These are phyloP conservation scores for Diddensiella caesifluorescens DNA, from an alignment of 805 yeast species.

Conservation along the genomic window DNA sequence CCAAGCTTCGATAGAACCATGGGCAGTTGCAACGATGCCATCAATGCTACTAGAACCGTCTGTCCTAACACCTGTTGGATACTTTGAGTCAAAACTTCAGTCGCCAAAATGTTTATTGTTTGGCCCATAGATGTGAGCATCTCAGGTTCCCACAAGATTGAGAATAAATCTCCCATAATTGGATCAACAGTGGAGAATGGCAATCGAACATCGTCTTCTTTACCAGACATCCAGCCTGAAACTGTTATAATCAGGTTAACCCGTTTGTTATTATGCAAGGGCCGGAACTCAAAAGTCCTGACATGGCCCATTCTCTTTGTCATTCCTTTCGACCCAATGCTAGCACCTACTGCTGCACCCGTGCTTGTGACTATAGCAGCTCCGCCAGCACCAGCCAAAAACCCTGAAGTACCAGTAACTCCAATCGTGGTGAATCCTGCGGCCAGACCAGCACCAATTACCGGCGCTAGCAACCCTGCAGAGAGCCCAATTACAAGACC, in stretches of 20 bases:
- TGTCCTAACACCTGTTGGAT: constrained; percentile 94
- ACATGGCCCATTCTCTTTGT: constrained; percentile 83
- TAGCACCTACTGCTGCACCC: constrained; percentile 86
- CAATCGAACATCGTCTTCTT: constrained; percentile 88
- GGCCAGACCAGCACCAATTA: constrained; percentile 96
- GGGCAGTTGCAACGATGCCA: constrained; percentile 91
- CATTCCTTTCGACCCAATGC: constrained; percentile 84
- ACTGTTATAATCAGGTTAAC: constrained; percentile 83
- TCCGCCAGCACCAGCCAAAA: constrained; percentile 95
- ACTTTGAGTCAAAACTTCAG: constrained; percentile 87
- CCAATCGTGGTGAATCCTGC: constrained; percentile 96
- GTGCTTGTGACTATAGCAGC: constrained; percentile 90
- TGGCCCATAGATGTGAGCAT: constrained; percentile 95
- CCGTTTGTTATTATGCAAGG: constrained; percentile 84
- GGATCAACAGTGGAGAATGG: constrained; percentile 98
- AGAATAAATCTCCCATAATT: constrained; percentile 91
- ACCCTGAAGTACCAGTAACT: constrained; percentile 86
- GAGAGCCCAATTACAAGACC: constrained; percentile 89
- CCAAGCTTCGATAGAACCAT: constrained; percentile 86
- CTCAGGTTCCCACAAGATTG: constrained; percentile 96
- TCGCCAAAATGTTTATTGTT: constrained; percentile 86
- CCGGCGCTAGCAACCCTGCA: constrained; percentile 94
- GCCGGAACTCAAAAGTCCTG: constrained; percentile 87
- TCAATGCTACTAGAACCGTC: constrained; percentile 79
- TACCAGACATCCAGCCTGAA: constrained; percentile 97